phyloP scores from a whole-genome alignment of 768 basidiomycete genomes.

The Termitomyces eurrhizus region DNA sequence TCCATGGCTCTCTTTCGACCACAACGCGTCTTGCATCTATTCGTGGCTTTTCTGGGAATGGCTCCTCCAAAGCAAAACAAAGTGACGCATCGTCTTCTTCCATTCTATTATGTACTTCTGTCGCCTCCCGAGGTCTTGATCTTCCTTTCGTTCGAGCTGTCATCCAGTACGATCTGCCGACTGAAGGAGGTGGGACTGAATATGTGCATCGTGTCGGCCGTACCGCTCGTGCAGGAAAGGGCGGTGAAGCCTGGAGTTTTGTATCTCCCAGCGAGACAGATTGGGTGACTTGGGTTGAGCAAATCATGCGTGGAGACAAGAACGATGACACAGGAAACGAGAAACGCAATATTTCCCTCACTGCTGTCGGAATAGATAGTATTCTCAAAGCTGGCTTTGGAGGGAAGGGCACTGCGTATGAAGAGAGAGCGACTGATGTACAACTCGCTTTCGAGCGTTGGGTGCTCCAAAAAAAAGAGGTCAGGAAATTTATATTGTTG shows the following conservation, averaged over 20 bases:
- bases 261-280: slow-evolving; percentile 81
- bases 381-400: slow-evolving; percentile 83
- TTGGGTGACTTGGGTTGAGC: slow-evolving; percentile 91
- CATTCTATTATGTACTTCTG: slow-evolving; percentile 91
- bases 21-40: slow-evolving; percentile 77
- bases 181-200: slow-evolving; percentile 94
- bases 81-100: slow-evolving; percentile 36
- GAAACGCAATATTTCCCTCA: slow-evolving; percentile 46
- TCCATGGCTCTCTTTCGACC: slow-evolving; percentile 91
- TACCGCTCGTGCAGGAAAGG: slow-evolving; percentile 93
- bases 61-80: slow-evolving; percentile 24
- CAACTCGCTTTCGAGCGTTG: slow-evolving; percentile 94
- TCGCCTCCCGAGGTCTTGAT: slow-evolving; percentile 97
- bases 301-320: slow-evolving; percentile 64
- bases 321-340: slow-evolving; percentile 21
- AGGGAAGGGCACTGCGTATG: slow-evolving; percentile 75
- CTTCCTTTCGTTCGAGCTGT: slow-evolving; percentile 92
- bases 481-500: slow-evolving; percentile 33
- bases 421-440: slow-evolving; percentile 90
- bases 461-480: slow-evolving; percentile 73
- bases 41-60: slow-evolving; percentile 65
- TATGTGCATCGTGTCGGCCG: slow-evolving; percentile 97
- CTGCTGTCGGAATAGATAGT: slow-evolving; percentile 60
- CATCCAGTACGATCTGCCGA: slow-evolving; percentile 95
- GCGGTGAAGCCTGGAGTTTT: slow-evolving; percentile 95